Percentiles rank a stretch among this genome's conserved stretches.
These are phyloP conservation scores for Pythium guiyangense DNA, from an alignment of 352 stramenopile genomes.

Conservation along the genomic window DNA sequence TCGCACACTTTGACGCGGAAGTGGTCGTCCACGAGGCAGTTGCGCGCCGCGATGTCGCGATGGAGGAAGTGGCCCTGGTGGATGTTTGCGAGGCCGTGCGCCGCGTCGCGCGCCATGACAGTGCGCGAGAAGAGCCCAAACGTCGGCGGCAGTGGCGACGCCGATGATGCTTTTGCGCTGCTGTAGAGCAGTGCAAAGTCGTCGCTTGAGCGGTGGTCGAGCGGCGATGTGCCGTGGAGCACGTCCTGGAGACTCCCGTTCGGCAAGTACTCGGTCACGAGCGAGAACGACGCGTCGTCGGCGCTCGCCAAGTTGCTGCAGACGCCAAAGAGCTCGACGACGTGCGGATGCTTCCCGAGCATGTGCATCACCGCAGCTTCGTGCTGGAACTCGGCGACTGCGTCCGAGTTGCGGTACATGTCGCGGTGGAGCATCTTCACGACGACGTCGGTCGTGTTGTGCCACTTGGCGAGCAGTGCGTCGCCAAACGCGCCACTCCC, in stretches of 20 bases:
- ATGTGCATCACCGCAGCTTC: constrained; percentile 73
- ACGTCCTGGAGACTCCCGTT: constrained; percentile 65
- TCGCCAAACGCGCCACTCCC: constrained; percentile 66
- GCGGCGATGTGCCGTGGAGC: constrained; percentile 10
- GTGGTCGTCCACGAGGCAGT: constrained; percentile 57
- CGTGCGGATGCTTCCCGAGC: constrained; percentile 65
- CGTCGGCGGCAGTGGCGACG: neutral
- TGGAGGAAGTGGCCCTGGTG: constrained; percentile 60
- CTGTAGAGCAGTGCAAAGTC: constrained; percentile 8
- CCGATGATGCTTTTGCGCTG: neutral
- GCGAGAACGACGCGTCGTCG: constrained; percentile 16
- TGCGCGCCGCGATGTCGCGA: constrained; percentile 61
- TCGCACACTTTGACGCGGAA: constrained; percentile 72
- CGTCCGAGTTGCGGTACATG: constrained; percentile 34
- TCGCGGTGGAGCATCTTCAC: constrained; percentile 56
- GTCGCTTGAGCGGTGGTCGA: neutral
- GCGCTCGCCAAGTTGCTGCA: constrained; percentile 2
- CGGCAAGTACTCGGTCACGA: constrained; percentile 67
- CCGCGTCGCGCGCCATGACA: constrained; percentile 60
- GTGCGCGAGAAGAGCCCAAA: constrained; percentile 54
- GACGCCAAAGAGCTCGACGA: constrained; percentile 62
- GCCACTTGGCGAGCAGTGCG: constrained; percentile 56
- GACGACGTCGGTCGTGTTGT: constrained; percentile 49
- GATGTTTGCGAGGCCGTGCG: constrained; percentile 61
- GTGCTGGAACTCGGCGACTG: constrained; percentile 51